Conservation (phyloP, 2,329 filamentous ascomycete genomes). For the Cercospora citrullina region DNA sequence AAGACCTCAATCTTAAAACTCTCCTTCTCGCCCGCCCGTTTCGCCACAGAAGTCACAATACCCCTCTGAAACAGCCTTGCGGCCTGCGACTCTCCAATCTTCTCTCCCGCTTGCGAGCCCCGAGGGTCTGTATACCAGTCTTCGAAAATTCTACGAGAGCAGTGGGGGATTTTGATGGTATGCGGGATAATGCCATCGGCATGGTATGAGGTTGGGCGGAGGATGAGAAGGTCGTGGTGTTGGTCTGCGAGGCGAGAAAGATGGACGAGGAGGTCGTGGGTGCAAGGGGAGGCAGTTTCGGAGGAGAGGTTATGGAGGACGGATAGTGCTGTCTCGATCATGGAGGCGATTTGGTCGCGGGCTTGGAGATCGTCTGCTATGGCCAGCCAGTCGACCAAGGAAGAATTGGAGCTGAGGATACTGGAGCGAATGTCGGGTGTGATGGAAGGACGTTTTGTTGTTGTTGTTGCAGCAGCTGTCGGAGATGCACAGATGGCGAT, state of each 20-base stretch:
- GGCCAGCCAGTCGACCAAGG: slow-evolving; percentile 33
- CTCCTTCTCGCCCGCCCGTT: slow-evolving; percentile 9
- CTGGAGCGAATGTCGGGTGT: not conserved
- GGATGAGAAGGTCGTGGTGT: slow-evolving; percentile 32
- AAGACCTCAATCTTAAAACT: slow-evolving; percentile 15
- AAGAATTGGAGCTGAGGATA: not conserved
- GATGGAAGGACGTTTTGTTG: not conserved
- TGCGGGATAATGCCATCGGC: slow-evolving; percentile 22
- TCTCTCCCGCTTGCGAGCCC: slow-evolving; percentile 9
- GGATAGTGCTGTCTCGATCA: slow-evolving; percentile 18
- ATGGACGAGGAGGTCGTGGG: slow-evolving; percentile 29
- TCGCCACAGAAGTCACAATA: slow-evolving; percentile 24
- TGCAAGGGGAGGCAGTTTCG: slow-evolving; percentile 28
- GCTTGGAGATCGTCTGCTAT: slow-evolving; percentile 30
- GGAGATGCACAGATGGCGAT: slow-evolving; percentile 26
- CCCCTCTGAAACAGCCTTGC: slow-evolving; percentile 22
- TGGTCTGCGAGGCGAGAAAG: slow-evolving; percentile 30
- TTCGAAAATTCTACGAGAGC: slow-evolving; percentile 27
- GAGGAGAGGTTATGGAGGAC: slow-evolving; percentile 20
- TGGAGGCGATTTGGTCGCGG: not conserved
- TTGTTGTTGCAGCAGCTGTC: not conserved
- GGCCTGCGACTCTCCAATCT: slow-evolving; percentile 9
- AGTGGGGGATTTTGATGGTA: slow-evolving; percentile 28
- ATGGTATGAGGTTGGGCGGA: slow-evolving; percentile 29
- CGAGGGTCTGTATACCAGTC: slow-evolving; percentile 25